Percentiles rank a stretch among this genome's conserved stretches.
Evolutionary conservation across 352 stramenopile genomes (phyloP).

Genomic region (Blastocystis sp.): DNA sequence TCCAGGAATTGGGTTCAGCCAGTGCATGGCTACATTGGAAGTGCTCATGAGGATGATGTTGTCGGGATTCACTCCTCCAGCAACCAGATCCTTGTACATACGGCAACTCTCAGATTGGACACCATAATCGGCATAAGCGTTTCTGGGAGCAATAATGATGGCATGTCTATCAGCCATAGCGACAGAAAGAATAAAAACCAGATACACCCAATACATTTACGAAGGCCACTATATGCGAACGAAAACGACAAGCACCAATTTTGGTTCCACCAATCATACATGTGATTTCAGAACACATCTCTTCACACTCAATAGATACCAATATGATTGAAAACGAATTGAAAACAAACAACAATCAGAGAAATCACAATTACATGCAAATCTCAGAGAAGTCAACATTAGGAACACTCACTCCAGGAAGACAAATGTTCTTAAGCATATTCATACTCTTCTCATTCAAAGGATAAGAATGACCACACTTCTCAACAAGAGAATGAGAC

Average conservation of each 20-base stretch:
- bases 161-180: neutral
- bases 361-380: slow-evolving; percentile 11
- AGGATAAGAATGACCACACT: slow-evolving; percentile 33
- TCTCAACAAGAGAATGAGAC: neutral
- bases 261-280: neutral
- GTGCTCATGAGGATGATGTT: slow-evolving; percentile 50
- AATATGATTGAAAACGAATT: too few species aligned
- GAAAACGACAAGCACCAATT: neutral
- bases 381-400: slow-evolving; percentile 22
- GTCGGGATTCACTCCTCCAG: slow-evolving; percentile 45
- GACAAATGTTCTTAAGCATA: slow-evolving; percentile 51
- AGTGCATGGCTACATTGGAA: neutral
- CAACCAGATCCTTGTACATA: slow-evolving; percentile 55
- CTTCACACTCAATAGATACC: too few species aligned
- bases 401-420: slow-evolving; percentile 27
- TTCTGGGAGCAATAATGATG: slow-evolving; percentile 49
- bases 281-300: too few species aligned
- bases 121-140: slow-evolving; percentile 15
- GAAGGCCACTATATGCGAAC: neutral
- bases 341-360: slow-evolving; percentile 6
- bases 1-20: slow-evolving; percentile 6
- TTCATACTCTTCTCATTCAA: slow-evolving; percentile 14
- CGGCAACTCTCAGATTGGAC: slow-evolving; percentile 46
- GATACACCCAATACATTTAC: neutral
- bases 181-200: neutral